Evolutionary conservation across 2,329 filamentous ascomycete genomes (phyloP).

Genomic region (Alternaria burnsii): DNA sequence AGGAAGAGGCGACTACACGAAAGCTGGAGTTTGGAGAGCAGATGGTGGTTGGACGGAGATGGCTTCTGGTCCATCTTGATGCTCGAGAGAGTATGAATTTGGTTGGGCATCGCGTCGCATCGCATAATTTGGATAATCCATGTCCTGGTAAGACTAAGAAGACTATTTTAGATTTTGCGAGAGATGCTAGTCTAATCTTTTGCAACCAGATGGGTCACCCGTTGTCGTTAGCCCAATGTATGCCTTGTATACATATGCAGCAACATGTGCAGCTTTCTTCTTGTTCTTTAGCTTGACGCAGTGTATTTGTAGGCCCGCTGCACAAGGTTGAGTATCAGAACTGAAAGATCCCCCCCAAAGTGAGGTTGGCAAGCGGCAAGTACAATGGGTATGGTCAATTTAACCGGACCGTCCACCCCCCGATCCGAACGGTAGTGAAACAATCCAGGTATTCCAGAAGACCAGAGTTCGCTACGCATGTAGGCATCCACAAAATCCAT

Average conservation of each 20-base stretch:
- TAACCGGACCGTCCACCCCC: background rate
- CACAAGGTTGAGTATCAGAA: background rate
- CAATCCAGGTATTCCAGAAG: background rate
- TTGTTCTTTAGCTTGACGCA: too few relatives aligned
- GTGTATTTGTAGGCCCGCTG: background rate
- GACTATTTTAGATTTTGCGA: background rate
- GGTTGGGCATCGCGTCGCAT: background rate
- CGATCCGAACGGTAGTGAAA: background rate
- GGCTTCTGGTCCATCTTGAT: constrained; percentile 62
- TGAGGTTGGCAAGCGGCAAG: background rate
- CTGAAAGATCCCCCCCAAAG: background rate
- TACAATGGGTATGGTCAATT: background rate
- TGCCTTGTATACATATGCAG: background rate
- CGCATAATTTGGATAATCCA: background rate
- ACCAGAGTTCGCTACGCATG: too few relatives aligned
- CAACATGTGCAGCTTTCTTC: too few relatives aligned
- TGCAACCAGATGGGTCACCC: background rate
- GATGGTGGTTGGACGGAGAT: constrained; percentile 73
- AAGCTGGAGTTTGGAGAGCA: constrained; percentile 73
- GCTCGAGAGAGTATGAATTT: background rate
- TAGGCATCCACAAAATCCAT: background rate
- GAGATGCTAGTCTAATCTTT: background rate
- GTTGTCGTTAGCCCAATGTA: background rate
- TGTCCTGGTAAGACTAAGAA: background rate
- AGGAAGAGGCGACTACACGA: constrained; percentile 73